Evolutionary conservation across 1,139 yeast species (phyloP).

Genomic region (Yamadazyma diospyri): DNA sequence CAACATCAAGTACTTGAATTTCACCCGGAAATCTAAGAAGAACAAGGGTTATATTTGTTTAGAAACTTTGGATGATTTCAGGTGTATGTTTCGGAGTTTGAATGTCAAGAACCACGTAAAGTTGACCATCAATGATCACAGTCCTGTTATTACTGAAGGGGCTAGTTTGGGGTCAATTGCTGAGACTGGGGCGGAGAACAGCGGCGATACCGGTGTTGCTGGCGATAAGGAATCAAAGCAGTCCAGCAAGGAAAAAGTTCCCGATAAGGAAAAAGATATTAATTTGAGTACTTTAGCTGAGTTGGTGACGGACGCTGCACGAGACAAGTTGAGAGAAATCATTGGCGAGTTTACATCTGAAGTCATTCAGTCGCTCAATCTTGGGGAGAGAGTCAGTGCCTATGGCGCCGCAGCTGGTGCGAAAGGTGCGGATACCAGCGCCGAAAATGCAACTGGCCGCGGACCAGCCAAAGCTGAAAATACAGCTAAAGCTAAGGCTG

Average conservation of each 20-base stretch:
- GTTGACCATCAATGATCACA: conserved; percentile 15
- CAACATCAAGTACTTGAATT: conserved; percentile 7
- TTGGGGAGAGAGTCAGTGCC: neutral
- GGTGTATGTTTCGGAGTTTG: conserved; percentile 43
- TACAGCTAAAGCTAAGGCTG: neutral
- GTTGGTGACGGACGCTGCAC: conserved; percentile 15
- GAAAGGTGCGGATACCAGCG: neutral
- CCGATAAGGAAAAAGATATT: conserved; percentile 3
- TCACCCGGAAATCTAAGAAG: conserved; percentile 42
- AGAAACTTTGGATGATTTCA: conserved; percentile 39
- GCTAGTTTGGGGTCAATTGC: neutral
- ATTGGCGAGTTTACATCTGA: conserved; percentile 13
- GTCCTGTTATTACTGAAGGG: neutral
- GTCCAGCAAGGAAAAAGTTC: neutral
- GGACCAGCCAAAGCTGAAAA: neutral
- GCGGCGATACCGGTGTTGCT: neutral
- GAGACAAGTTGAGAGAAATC: conserved; percentile 14
- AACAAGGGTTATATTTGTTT: conserved; percentile 39
- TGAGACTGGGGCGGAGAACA: neutral
- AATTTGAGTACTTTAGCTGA: conserved; percentile 13
- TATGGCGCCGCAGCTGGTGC: neutral
- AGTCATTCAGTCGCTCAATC: conserved; percentile 9
- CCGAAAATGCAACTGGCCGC: neutral
- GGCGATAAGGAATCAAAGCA: neutral
- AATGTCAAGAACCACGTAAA: conserved; percentile 40